A percentile compares a stretch with the other conserved stretches of the same genome.
These are phyloP conservation scores for Orbilia javanica DNA, from an alignment of 2,329 filamentous ascomycete species.

Conservation along the genomic window DNA sequence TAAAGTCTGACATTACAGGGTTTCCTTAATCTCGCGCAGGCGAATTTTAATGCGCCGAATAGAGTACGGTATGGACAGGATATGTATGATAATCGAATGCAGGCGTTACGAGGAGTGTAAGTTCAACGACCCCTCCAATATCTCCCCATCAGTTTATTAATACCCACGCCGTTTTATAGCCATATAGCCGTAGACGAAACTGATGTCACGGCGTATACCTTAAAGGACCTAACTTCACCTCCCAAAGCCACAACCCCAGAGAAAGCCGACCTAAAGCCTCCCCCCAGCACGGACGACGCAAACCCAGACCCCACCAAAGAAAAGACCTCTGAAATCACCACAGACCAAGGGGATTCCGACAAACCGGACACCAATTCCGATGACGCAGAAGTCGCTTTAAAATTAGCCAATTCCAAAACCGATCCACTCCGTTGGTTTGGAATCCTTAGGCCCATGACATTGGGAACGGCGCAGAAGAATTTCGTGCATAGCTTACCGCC, in stretches of 20 bases:
- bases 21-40: constrained; percentile 68
- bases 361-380: neutral
- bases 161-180: neutral
- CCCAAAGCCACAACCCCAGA: neutral
- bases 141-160: neutral
- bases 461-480: constrained; percentile 66
- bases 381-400: neutral
- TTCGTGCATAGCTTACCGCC: constrained; percentile 62
- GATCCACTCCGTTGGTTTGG: constrained; percentile 69
- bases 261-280: neutral
- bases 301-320: neutral
- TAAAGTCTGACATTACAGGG: constrained; percentile 63
- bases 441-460: constrained; percentile 67
- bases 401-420: neutral
- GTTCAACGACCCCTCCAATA: constrained; percentile 12
- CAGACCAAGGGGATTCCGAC: neutral
- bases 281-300: neutral
- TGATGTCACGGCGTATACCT: constrained; percentile 11
- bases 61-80: constrained; percentile 66
- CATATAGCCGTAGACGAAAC: neutral
- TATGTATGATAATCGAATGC: constrained; percentile 70
- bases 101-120: constrained; percentile 66
- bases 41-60: constrained; percentile 67
- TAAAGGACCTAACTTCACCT: constrained; percentile 19
- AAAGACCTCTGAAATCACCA: neutral